Conservation (phyloP, 2,329 filamentous ascomycete species). For the Calonectria naviculata region DNA sequence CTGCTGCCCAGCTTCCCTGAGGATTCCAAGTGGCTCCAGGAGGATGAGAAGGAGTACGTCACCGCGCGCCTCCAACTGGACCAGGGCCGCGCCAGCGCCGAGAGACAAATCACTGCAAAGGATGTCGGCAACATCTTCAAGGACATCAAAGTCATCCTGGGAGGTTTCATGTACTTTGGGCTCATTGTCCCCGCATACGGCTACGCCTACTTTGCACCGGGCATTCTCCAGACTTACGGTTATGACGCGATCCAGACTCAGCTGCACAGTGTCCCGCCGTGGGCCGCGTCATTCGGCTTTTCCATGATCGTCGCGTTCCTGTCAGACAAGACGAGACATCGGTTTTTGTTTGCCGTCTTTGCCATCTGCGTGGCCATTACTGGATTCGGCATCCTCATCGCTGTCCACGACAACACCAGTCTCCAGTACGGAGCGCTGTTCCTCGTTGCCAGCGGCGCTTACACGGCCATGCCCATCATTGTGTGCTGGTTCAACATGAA, state of each 20-base stretch:
- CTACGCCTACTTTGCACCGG: conserved; percentile 82
- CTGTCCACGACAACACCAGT: conserved; percentile 73
- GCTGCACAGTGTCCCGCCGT: conserved; percentile 68
- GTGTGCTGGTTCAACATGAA: conserved; percentile 90
- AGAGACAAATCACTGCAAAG: conserved; percentile 67
- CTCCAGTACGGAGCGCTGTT: conserved; percentile 86
- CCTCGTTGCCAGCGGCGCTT: conserved; percentile 82
- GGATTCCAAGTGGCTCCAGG: conserved; percentile 76
- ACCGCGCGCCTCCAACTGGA: conserved; percentile 75
- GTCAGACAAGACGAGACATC: conserved; percentile 79
- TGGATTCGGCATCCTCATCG: conserved; percentile 81
- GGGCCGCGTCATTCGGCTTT: conserved; percentile 79
- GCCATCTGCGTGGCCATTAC: conserved; percentile 76
- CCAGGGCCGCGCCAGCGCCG: conserved; percentile 73
- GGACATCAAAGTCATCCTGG: conserved; percentile 79
- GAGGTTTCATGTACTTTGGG: conserved; percentile 85
- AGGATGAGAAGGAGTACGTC: conserved; percentile 76
- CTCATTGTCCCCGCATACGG: conserved; percentile 82
- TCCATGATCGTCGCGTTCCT: conserved; percentile 79
- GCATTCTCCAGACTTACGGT: conserved; percentile 75
- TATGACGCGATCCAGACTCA: conserved; percentile 70
- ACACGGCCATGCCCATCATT: conserved; percentile 90
- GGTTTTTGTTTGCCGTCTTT: conserved; percentile 78
- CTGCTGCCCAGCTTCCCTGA: conserved; percentile 80
- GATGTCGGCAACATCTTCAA: conserved; percentile 75